A percentile compares a stretch with the other conserved stretches of the same genome.
Conservation (phyloP, 2,329 filamentous ascomycete genomes). For the Calonectria hongkongensis region DNA sequence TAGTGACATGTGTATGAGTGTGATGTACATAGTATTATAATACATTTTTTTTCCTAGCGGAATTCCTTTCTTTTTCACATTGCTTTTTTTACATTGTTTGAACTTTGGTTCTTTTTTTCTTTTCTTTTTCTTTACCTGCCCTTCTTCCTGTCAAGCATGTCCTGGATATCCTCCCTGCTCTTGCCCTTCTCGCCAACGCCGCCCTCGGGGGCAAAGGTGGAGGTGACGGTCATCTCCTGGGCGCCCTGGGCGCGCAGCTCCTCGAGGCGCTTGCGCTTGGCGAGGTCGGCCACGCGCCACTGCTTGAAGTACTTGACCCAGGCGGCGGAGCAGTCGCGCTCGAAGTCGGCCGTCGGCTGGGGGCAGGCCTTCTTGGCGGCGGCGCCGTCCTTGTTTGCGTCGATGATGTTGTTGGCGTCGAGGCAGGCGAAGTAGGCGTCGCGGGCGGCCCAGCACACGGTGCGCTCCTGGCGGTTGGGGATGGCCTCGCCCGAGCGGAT, state of each 20-base stretch:
- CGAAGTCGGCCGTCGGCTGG: constrained; percentile 75
- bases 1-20: constrained; percentile 34
- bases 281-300: constrained; percentile 92
- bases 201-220: constrained; percentile 61
- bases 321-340: constrained; percentile 88
- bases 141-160: constrained; percentile 62
- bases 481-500: constrained; percentile 78
- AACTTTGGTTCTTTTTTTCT: constrained; percentile 29
- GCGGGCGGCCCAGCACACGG: constrained; percentile 91
- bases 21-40: constrained; percentile 39
- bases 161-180: constrained; percentile 62
- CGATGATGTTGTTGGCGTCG: constrained; percentile 87
- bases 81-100: background rate
- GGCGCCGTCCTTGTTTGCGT: constrained; percentile 71
- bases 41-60: constrained; percentile 31
- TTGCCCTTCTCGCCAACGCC: constrained; percentile 56
- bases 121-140: constrained; percentile 46
- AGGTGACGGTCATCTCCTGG: constrained; percentile 70
- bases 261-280: constrained; percentile 87
- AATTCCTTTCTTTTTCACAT: background rate
- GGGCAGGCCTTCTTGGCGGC: constrained; percentile 64
- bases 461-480: constrained; percentile 88
- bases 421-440: constrained; percentile 93
- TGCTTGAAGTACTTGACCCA: constrained; percentile 99
- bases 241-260: constrained; percentile 85